A percentile compares a stretch with the other conserved stretches of the same genome.
These are phyloP conservation scores for Podaxis sp. DNA, from an alignment of 768 basidiomycete species.

Conservation along the genomic window DNA sequence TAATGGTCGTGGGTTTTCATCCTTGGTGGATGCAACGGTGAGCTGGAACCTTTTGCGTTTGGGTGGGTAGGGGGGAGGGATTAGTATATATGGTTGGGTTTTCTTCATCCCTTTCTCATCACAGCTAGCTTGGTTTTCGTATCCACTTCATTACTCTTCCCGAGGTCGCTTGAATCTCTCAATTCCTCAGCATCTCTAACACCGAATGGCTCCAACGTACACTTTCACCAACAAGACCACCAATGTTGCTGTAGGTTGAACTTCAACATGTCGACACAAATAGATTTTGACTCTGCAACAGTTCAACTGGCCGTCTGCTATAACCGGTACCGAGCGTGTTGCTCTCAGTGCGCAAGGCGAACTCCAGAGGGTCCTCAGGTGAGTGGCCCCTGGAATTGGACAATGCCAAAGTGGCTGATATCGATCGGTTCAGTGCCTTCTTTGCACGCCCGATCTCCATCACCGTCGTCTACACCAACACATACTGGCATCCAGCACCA, in stretches of 20 bases:
- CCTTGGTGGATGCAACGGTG: background rate
- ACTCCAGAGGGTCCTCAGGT: conserved; percentile 21
- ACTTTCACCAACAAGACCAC: conserved; percentile 42
- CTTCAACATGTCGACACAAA: background rate
- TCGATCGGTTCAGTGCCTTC: background rate
- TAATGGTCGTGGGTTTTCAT: background rate
- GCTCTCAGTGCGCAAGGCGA: conserved; percentile 68
- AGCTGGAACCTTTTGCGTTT: background rate
- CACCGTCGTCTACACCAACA: too few species aligned
- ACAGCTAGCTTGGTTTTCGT: background rate
- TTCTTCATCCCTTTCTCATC: background rate
- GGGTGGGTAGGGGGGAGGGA: background rate
- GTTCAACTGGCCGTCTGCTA: conserved; percentile 48
- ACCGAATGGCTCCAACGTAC: conserved; percentile 30
- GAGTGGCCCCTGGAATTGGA: background rate
- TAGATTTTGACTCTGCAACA: conserved; percentile 14
- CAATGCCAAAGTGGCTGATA: background rate
- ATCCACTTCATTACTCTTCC: background rate
- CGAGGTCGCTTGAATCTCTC: background rate
- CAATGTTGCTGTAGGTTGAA: conserved; percentile 23
- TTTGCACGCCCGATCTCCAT: background rate
- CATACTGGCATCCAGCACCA: too few species aligned
- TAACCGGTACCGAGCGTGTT: conserved; percentile 64
- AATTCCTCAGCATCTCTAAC: conserved; percentile 7
- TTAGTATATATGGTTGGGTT: background rate